These are phyloP conservation scores for Cichorium intybus DNA, from an alignment of 140 eudicot genomes.

Conservation along the genomic window DNA sequence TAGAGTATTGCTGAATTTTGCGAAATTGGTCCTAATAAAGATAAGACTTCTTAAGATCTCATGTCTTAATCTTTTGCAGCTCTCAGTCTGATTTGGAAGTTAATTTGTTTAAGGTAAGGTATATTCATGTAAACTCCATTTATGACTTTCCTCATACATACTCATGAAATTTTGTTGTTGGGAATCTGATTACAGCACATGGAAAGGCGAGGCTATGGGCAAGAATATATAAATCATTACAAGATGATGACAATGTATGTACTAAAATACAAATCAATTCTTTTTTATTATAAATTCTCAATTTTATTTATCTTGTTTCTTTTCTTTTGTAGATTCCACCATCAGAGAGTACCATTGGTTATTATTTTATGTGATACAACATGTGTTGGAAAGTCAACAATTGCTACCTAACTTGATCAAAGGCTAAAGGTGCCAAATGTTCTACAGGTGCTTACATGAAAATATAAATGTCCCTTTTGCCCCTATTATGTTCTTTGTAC, in stretches of 20 bases:
- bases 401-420: conserved; percentile 98
- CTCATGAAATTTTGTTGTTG: conserved; percentile 4
- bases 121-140: conserved; percentile 1
- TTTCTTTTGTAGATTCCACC: conserved; percentile 73
- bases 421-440: conserved; percentile 97
- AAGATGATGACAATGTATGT: conserved; percentile 93
- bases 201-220: conserved; percentile 93
- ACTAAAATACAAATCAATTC: not conserved
- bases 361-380: conserved; percentile 98
- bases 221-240: conserved; percentile 89
- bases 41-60: conserved; percentile 3
- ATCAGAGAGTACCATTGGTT: conserved; percentile 93
- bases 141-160: not conserved
- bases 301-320: conserved; percentile 23
- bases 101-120: conserved; percentile 93
- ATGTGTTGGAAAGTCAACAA: conserved; percentile 96
- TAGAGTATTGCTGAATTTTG: no score
- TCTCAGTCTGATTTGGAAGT: conserved; percentile 97
- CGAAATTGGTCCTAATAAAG: no score
- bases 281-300: not conserved
- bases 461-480: not conserved
- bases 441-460: conserved; percentile 60
- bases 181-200: conserved; percentile 61
- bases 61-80: conserved; percentile 42
- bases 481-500: no score